Percentiles rank a stretch among this genome's conserved stretches.
These are phyloP conservation scores for Aspergillus cristatus DNA, from an alignment of 495 filamentous ascomycete genomes.

Conservation along the genomic window DNA sequence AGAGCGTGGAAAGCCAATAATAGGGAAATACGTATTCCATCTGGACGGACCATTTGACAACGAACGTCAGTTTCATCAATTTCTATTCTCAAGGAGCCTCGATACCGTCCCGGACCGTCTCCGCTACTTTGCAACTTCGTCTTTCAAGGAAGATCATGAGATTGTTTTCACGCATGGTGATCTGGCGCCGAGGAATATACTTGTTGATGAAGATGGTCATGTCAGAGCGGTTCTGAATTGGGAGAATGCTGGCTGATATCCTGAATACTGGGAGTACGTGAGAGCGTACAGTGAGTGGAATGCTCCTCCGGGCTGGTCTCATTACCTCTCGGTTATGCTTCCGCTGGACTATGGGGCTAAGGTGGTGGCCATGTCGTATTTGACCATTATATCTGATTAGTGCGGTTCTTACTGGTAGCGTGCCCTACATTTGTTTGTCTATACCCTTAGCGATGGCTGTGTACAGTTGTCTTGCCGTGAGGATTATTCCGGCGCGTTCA, in stretches of 20 bases:
- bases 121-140: slow-evolving; percentile 13
- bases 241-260: slow-evolving; percentile 29
- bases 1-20: slow-evolving; percentile 8
- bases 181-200: slow-evolving; percentile 13
- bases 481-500: no score
- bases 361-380: no score
- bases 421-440: no score
- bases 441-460: no score
- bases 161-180: slow-evolving; percentile 16
- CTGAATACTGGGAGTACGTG: slow-evolving; percentile 30
- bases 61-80: slow-evolving; percentile 17
- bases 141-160: slow-evolving; percentile 13
- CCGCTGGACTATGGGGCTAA: no score
- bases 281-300: slow-evolving; percentile 15
- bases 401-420: no score
- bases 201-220: slow-evolving; percentile 7
- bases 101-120: slow-evolving; percentile 7
- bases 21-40: slow-evolving; percentile 5
- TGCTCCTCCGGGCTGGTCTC: background rate
- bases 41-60: slow-evolving; percentile 19
- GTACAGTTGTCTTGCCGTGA: no score
- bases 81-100: slow-evolving; percentile 10
- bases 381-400: no score
- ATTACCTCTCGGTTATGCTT: background rate
- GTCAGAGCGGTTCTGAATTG: slow-evolving; percentile 21